A percentile compares a stretch with the other conserved stretches of the same genome.
Evolutionary conservation across 1,139 yeast genomes (phyloP).

Genomic region (Suzukiozyma palmioleophila): DNA sequence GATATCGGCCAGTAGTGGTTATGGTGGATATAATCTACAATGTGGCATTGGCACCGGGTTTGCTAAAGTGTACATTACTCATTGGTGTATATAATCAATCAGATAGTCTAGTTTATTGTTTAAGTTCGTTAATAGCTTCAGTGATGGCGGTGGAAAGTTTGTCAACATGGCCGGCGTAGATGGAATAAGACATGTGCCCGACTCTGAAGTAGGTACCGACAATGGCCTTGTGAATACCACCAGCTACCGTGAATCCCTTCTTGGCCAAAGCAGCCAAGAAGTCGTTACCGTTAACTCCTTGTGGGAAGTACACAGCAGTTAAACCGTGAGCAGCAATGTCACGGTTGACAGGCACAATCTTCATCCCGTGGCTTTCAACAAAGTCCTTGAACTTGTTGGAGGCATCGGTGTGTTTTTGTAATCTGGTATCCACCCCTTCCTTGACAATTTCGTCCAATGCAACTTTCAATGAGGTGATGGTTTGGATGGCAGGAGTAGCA

Average conservation of each 20-base stretch:
- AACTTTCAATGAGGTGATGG: slow-evolving; percentile 74
- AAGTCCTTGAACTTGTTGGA: slow-evolving; percentile 64
- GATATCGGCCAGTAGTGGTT: too few relatives aligned
- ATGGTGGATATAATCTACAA: too few relatives aligned
- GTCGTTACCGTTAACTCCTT: slow-evolving; percentile 63
- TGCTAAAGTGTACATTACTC: too few relatives aligned
- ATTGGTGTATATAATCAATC: too few relatives aligned
- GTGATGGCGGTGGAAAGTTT: slow-evolving; percentile 31
- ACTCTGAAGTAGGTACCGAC: slow-evolving; percentile 83
- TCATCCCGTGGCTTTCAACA: slow-evolving; percentile 55
- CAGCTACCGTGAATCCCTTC: slow-evolving; percentile 80
- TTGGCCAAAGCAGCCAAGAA: slow-evolving; percentile 50
- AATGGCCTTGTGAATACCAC: slow-evolving; percentile 83
- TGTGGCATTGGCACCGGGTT: too few relatives aligned
- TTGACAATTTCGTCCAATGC: slow-evolving; percentile 70
- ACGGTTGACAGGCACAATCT: slow-evolving; percentile 59
- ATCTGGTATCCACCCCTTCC: slow-evolving; percentile 55
- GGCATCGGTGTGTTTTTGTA: slow-evolving; percentile 57
- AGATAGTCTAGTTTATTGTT: slow-evolving; percentile 9
- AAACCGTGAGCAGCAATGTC: slow-evolving; percentile 81
- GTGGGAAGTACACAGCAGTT: slow-evolving; percentile 83
- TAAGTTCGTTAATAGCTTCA: slow-evolving; percentile 33
- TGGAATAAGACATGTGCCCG: slow-evolving; percentile 85
- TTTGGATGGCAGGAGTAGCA: slow-evolving; percentile 92
- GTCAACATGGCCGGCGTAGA: slow-evolving; percentile 42